Base-by-base conservation (phyloP, 2,329 filamentous ascomycete genomes). In the Fulvia fulva region DNA sequence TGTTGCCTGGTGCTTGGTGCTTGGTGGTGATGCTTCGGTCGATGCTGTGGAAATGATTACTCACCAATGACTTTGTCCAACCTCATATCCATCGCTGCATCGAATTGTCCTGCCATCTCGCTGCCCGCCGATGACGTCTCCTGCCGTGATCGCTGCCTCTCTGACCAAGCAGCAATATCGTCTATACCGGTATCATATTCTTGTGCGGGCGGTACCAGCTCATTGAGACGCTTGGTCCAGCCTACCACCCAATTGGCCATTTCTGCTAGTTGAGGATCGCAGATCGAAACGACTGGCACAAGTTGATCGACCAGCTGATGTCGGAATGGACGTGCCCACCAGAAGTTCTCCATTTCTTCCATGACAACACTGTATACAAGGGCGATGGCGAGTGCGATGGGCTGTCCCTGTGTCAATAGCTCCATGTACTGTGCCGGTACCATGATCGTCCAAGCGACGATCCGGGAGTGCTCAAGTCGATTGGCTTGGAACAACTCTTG, bases 371-470 rank as follows among this genome's bases (percentile, higher is more conserved):
- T 60, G 32, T 62, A 65, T 21, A 65, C 25, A 19, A 65, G 30
- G 5, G 53, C 43, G 19, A 65, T 59, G 4, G 61, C 59, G 7
- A 41, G 56, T 9, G 63, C 63, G 7, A 65, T 45, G 1, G 61
- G 55, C 22, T 61, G 55, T 26, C 50, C 45, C 8, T 53, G 23
- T 1, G 32, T 28, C 4, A 65, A 23, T 19, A 60, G 47, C 16
- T 63, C 61, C 55, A 61, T 60, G 32, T 63, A 65, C 14, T 55
- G 45, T 21, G 44, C 37, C 2, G 61, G 59, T 2, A 57, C 56
- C 43, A 60, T 45, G 19, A 62, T 57, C 6, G 62, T 47, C 47
- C 55, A 63, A 1, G 57, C 59, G n/a, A 65, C 30, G n/a, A 65
- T 53, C 4, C 57, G 37, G 0, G 59, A 57, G 12, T 59, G 53